These are phyloP conservation scores for Cylindrotheca closterium DNA, from an alignment of 108 stramenopile species.

Conservation along the genomic window DNA sequence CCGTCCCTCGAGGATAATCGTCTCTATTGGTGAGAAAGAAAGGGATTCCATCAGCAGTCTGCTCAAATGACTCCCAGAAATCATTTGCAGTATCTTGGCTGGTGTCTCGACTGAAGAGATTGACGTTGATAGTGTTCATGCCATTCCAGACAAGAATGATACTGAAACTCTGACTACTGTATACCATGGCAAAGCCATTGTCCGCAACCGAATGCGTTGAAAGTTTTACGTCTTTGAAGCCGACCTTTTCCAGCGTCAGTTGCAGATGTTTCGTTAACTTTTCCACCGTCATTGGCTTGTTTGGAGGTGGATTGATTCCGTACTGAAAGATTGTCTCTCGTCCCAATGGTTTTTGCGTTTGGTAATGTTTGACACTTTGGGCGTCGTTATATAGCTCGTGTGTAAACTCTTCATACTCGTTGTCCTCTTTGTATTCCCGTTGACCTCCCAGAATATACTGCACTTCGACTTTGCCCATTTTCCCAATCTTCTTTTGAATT, in stretches of 20 bases:
- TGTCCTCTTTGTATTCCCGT: constrained; percentile 17
- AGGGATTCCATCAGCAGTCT: not conserved
- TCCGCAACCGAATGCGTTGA: constrained; percentile 3
- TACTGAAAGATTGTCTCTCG: constrained; percentile 61
- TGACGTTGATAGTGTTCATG: constrained; percentile 40
- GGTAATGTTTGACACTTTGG: constrained; percentile 56
- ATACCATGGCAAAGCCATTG: constrained; percentile 13
- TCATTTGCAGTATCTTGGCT: not conserved
- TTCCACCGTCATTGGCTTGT: not conserved
- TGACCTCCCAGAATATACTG: constrained; percentile 20
- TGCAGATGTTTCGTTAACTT: not conserved
- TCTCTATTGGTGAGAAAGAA: constrained; percentile 32
- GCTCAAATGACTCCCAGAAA: constrained; percentile 5
- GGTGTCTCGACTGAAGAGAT: constrained; percentile 25
- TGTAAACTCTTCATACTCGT: constrained; percentile 10
- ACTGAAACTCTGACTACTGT: constrained; percentile 9
- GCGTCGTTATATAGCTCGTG: constrained; percentile 19
- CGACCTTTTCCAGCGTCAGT: not conserved
- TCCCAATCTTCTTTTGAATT: constrained; percentile 2
- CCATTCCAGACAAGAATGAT: constrained; percentile 41
- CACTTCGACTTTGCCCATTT: constrained; percentile 9
- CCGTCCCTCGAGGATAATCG: constrained; percentile 49
- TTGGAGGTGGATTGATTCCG: constrained; percentile 9
- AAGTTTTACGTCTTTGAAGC: not conserved
- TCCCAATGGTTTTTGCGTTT: constrained; percentile 61